These are phyloP conservation scores for Suaeda aralocaspica DNA, from an alignment of 148 eudicot species.

Conservation along the genomic window DNA sequence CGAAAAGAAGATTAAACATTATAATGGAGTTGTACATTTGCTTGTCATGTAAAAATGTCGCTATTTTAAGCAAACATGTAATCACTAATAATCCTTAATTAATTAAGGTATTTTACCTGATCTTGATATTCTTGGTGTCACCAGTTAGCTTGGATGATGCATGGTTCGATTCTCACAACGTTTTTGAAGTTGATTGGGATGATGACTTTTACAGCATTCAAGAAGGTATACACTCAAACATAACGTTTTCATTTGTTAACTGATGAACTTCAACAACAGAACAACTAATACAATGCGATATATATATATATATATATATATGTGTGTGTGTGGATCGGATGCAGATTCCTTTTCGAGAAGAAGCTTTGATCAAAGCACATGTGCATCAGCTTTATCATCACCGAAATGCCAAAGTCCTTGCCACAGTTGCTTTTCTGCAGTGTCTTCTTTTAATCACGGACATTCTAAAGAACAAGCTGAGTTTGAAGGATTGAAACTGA, in stretches of 20 bases:
- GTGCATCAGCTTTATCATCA: conserved; percentile 46
- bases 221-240: conserved; percentile 39
- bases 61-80: not conserved
- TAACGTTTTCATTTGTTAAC: not conserved
- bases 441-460: conserved; percentile 15
- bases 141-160: conserved; percentile 56
- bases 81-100: too few species aligned
- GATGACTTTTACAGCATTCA: conserved; percentile 77
- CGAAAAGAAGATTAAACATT: too few species aligned
- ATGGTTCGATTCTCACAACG: conserved; percentile 52
- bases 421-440: conserved; percentile 27
- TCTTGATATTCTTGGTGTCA: conserved; percentile 6
- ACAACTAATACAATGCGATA: too few species aligned
- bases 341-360: conserved; percentile 53
- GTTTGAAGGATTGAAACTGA: conserved; percentile 7
- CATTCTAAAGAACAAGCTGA: conserved; percentile 10
- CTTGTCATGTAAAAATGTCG: too few species aligned
- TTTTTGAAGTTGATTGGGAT: conserved; percentile 56
- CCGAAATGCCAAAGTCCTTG: conserved; percentile 49
- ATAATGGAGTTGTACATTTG: too few species aligned
- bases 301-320: not conserved
- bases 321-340: too few species aligned
- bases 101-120: not conserved
- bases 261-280: too few species aligned
- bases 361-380: conserved; percentile 38